A percentile compares a stretch with the other conserved stretches of the same genome.
These are phyloP conservation scores for Karstenula rhodostoma DNA, from an alignment of 2,329 filamentous ascomycete species.

Conservation along the genomic window DNA sequence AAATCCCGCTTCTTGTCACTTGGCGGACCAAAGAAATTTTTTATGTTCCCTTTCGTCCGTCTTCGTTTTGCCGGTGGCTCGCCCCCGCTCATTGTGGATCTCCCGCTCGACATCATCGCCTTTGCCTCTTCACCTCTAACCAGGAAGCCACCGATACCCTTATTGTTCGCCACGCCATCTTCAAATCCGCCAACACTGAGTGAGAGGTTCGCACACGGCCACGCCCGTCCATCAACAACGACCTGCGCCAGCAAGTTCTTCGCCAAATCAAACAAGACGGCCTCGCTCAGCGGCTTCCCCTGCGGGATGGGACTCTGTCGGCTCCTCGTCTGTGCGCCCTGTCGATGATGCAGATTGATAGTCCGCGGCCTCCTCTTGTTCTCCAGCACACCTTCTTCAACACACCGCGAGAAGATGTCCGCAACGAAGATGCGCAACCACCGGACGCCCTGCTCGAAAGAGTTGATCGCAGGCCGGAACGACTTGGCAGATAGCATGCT, in stretches of 20 bases:
- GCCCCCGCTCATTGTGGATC: conserved; percentile 17
- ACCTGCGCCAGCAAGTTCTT: conserved; percentile 81
- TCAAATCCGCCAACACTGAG: conserved; percentile 92
- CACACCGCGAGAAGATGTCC: conserved; percentile 87
- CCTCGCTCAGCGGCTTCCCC: conserved; percentile 76
- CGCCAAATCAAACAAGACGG: conserved; percentile 75
- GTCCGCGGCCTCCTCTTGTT: conserved; percentile 86
- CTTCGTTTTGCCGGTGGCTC: conserved; percentile 42
- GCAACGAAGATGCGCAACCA: conserved; percentile 93
- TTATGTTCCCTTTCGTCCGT: conserved; percentile 46
- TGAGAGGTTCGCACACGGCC: conserved; percentile 92
- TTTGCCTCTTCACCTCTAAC: conserved; percentile 69
- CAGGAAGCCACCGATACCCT: conserved; percentile 87
- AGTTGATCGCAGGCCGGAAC: conserved; percentile 84
- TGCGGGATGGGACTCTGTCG: conserved; percentile 79
- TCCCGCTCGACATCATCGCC: conserved; percentile 46
- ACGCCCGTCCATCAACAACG: conserved; percentile 77
- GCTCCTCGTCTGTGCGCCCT: conserved; percentile 76
- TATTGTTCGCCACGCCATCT: conserved; percentile 82
- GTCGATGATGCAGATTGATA: conserved; percentile 83
- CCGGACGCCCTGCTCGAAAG: conserved; percentile 76
- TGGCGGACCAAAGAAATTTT: conserved; percentile 45
- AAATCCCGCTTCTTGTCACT: conserved; percentile 45
- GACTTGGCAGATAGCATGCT: conserved; percentile 97
- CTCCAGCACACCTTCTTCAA: conserved; percentile 89